Base-by-base conservation (phyloP, 2,329 filamentous ascomycete species). In the Bipolaris bicolor region DNA sequence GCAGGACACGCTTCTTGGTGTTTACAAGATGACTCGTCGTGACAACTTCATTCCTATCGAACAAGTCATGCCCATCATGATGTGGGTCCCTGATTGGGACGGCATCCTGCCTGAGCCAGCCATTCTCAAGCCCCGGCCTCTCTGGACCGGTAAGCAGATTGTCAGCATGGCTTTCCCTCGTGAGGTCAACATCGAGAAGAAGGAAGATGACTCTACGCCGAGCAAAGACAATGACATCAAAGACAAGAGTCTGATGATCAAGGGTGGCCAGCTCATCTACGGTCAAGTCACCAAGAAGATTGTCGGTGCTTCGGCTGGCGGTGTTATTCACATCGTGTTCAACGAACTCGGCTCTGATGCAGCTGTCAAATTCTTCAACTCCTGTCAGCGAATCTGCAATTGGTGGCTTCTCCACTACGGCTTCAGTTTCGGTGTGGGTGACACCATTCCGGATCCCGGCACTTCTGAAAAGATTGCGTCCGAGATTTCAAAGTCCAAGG, bases 71-170 rank as follows among this genome's bases (percentile, higher is more conserved):
- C 96, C 97, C 76, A 85, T 96, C 66, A 89, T 99, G 83, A 84
- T 99, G 64, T 99, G 94, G 94, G 92, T 99, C 51, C 95, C 95
- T 18, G 89, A 93, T 54, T 99, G 96, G 96, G 92, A 99, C 78
- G 96, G 96, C 44, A 85, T 96, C 48, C 92, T 99, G 67, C 95
- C 95, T 5, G 87, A 89, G 34, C 95, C 95, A 13, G 92, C 94
- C n/a, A 97, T 99, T 63, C 72, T 96, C 63, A 97, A 97, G 79
- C 95, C 95, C 9, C 84, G 88, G 52, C 92, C 95, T 40, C 88
- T 92, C 66, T 99, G 95, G 95, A 98, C 94, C 49, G 95, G 95
- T 68, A 99, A 99, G 80, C 95, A 99, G 79, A 89, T 99, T 65
- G 88, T 96, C 73, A 97, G 93, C 78, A 87, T 98, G 87, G 87